Evolutionary conservation across 257 asterid genomes (phyloP).

Genomic region (Handroanthus guayacan): DNA sequence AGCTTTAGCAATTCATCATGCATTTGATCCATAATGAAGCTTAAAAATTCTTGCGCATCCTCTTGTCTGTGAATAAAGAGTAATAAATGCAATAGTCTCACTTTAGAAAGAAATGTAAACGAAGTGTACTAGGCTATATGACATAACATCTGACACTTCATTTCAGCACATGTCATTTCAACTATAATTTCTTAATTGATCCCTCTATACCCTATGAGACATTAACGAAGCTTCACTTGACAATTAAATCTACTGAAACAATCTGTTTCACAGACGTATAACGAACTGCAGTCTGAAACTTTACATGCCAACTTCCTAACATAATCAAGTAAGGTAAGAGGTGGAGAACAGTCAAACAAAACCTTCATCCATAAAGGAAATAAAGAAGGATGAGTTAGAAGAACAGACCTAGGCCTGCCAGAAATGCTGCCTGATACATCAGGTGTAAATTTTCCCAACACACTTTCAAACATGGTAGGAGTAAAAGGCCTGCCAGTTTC

Average conservation of each 20-base stretch:
- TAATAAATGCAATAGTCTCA: conserved; percentile 14
- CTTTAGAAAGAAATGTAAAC: conserved; percentile 15
- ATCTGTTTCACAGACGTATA: conserved; percentile 3
- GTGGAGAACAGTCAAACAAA: background rate
- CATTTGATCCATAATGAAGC: conserved; percentile 90
- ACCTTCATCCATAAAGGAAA: conserved; percentile 5
- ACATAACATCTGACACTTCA: background rate
- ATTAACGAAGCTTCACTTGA: conserved; percentile 25
- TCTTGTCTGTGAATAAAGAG: conserved; percentile 71
- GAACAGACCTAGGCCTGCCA: conserved; percentile 80
- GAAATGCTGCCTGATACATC: conserved; percentile 63
- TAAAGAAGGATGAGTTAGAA: conserved; percentile 23
- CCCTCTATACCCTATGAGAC: conserved; percentile 11
- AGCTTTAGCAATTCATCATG: conserved; percentile 88
- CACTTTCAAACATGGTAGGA: conserved; percentile 81
- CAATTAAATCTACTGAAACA: background rate
- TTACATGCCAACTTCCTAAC: conserved; percentile 1
- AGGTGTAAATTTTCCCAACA: conserved; percentile 84
- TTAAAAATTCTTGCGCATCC: conserved; percentile 93
- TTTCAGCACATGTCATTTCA: conserved; percentile 9
- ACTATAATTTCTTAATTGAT: conserved; percentile 11
- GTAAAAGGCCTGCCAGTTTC: conserved; percentile 71
- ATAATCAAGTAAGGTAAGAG: background rate
- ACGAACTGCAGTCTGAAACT: background rate
- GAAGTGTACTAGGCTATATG: conserved; percentile 7